Conservation (phyloP, 2,329 filamentous ascomycete genomes). For the Cyphellophora attinorum region DNA sequence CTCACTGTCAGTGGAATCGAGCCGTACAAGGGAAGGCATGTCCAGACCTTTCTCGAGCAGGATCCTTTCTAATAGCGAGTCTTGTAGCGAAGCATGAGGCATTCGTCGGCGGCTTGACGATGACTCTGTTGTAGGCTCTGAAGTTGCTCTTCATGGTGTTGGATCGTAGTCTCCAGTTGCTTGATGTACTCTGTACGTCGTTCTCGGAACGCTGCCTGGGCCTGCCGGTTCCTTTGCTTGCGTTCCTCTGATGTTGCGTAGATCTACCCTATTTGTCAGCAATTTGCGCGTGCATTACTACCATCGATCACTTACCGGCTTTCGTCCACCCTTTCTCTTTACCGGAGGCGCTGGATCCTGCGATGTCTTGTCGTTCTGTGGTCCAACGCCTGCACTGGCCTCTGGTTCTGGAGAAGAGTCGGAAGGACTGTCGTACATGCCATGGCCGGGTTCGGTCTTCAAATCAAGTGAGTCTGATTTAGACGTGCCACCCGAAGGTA, state of each 20-base stretch:
- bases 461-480: slow-evolving; percentile 26
- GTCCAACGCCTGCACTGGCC: slow-evolving; percentile 24
- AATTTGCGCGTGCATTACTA: slow-evolving; percentile 2
- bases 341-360: slow-evolving; percentile 45
- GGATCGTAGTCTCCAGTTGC: slow-evolving; percentile 94
- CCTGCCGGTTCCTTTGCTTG: slow-evolving; percentile 94
- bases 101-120: slow-evolving; percentile 89
- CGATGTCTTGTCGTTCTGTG: slow-evolving; percentile 7
- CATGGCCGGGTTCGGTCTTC: slow-evolving; percentile 31
- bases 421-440: slow-evolving; percentile 34
- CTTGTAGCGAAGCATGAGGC: slow-evolving; percentile 96
- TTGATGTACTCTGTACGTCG: slow-evolving; percentile 98
- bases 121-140: slow-evolving; percentile 90
- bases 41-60: slow-evolving; percentile 80
- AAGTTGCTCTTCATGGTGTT: slow-evolving; percentile 88
- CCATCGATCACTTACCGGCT: slow-evolving; percentile 61
- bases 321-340: slow-evolving; percentile 95
- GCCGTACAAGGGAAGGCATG: neutral
- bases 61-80: slow-evolving; percentile 89
- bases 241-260: slow-evolving; percentile 98
- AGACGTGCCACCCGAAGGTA: slow-evolving; percentile 17
- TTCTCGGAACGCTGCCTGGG: slow-evolving; percentile 93
- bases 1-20: neutral
- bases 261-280: slow-evolving; percentile 49
- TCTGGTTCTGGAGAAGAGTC: slow-evolving; percentile 37